phyloP scores from a whole-genome alignment of 2,329 filamentous ascomycete species.

The Amphichorda felina region DNA sequence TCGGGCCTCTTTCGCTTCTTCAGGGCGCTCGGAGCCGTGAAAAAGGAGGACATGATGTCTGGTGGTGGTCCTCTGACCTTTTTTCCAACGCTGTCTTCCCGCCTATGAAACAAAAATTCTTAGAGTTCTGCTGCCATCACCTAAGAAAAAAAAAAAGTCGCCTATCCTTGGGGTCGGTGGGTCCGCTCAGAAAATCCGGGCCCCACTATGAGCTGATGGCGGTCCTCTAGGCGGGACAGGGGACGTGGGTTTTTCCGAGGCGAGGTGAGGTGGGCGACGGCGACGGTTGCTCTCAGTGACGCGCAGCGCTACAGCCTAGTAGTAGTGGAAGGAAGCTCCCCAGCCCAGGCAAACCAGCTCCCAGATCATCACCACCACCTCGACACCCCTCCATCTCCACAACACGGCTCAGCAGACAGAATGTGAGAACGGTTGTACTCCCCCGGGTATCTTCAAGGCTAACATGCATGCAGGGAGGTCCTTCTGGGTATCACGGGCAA shows the following conservation, averaged over 20 bases:
- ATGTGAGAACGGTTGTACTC: conserved; percentile 2
- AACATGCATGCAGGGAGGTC: conserved; percentile 62
- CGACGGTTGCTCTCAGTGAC: conserved; percentile 14
- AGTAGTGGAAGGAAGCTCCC: neutral
- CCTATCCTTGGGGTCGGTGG: conserved; percentile 1
- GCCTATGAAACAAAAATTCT: conserved; percentile 1
- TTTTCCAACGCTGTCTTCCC: conserved; percentile 5
- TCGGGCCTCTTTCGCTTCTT: conserved; percentile 76
- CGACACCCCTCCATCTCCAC: neutral
- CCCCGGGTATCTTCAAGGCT: neutral
- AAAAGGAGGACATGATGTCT: conserved; percentile 79
- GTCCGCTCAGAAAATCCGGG: neutral
- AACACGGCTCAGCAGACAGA: conserved; percentile 2
- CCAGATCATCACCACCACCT: neutral
- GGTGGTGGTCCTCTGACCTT: conserved; percentile 4
- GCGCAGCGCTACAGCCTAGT: conserved; percentile 25
- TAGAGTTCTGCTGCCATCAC: neutral
- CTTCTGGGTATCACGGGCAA: conserved; percentile 96
- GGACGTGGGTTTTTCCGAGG: conserved; percentile 3
- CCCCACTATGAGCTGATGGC: neutral
- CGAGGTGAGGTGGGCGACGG: too few species aligned
- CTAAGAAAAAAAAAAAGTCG: conserved; percentile 2
- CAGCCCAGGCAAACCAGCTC: neutral
- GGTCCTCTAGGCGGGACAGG: neutral
- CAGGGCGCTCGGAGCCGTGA: conserved; percentile 75